Evolutionary conservation across 2,329 filamentous ascomycete genomes (phyloP).

Genomic region (Aspergillus tubingensis): DNA sequence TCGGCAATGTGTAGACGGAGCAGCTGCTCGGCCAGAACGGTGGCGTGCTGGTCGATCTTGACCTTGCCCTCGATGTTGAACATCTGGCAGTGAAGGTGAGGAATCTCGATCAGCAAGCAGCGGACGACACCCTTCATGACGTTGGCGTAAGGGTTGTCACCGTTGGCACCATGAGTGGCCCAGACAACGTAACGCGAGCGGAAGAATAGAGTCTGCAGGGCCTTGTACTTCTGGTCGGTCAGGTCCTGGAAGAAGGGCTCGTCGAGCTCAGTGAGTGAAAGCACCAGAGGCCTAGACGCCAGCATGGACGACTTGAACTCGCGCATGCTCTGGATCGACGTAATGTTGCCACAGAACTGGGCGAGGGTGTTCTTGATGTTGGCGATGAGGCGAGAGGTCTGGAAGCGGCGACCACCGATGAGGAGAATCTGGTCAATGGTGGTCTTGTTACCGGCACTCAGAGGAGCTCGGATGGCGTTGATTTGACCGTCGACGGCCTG

Average conservation of each 20-base stretch:
- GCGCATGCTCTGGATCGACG: background rate
- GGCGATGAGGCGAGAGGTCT: no score
- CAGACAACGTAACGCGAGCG: background rate
- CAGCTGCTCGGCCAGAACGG: background rate
- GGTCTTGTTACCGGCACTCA: slow-evolving; percentile 12
- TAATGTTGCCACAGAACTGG: background rate
- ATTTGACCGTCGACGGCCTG: slow-evolving; percentile 38
- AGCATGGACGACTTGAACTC: background rate
- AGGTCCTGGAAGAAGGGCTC: slow-evolving; percentile 5
- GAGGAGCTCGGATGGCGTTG: slow-evolving; percentile 29
- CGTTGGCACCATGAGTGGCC: background rate
- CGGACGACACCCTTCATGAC: slow-evolving; percentile 14
- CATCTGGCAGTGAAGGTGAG: slow-evolving; percentile 8
- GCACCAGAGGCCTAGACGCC: background rate
- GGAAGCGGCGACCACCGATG: slow-evolving; percentile 3
- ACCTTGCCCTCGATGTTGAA: background rate
- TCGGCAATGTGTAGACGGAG: background rate
- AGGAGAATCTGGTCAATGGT: slow-evolving; percentile 1
- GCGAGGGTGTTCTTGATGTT: no score
- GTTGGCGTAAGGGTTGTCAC: slow-evolving; percentile 8
- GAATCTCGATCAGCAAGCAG: slow-evolving; percentile 5
- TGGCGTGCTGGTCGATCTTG: background rate
- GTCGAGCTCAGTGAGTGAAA: slow-evolving; percentile 1
- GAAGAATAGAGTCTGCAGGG: background rate
- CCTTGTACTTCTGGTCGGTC: background rate